phyloP scores from a whole-genome alignment of 352 stramenopile genomes.

The Globisporangium middletonii region DNA sequence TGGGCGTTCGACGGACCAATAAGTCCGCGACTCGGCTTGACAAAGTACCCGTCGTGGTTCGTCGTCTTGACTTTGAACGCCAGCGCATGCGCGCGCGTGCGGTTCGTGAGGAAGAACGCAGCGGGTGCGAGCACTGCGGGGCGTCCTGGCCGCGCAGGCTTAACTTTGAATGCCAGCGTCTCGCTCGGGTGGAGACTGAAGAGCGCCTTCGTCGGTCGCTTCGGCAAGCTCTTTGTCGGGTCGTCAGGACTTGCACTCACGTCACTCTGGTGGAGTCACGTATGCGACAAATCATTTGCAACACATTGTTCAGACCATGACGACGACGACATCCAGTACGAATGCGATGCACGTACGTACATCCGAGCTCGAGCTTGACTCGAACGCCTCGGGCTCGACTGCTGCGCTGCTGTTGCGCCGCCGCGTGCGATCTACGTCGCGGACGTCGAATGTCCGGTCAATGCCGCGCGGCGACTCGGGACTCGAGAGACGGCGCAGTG shows the following conservation, averaged over 20 bases:
- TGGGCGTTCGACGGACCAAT: conserved; percentile 54
- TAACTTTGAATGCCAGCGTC: conserved; percentile 35
- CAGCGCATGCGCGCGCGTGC: conserved; percentile 38
- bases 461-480: background rate
- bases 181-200: conserved; percentile 44
- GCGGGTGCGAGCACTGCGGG: conserved; percentile 4
- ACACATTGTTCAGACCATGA: background rate
- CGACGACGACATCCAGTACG: background rate
- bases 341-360: background rate
- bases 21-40: conserved; percentile 63
- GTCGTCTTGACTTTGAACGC: conserved; percentile 79
- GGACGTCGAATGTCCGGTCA: conserved; percentile 11
- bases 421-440: background rate
- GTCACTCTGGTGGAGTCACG: background rate
- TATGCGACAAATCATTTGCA: background rate
- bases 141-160: conserved; percentile 23
- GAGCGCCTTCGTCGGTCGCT: conserved; percentile 15
- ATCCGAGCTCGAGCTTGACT: conserved; percentile 5
- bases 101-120: conserved; percentile 62
- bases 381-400: conserved; percentile 1
- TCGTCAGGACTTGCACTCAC: conserved; percentile 1
- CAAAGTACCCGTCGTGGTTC: conserved; percentile 68
- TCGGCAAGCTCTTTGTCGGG: conserved; percentile 1
- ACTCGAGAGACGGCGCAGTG: background rate
- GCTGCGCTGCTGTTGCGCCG: conserved; percentile 1